These are phyloP conservation scores for Sarocladium kiliense DNA, from an alignment of 2,329 filamentous ascomycete genomes.

Conservation along the genomic window DNA sequence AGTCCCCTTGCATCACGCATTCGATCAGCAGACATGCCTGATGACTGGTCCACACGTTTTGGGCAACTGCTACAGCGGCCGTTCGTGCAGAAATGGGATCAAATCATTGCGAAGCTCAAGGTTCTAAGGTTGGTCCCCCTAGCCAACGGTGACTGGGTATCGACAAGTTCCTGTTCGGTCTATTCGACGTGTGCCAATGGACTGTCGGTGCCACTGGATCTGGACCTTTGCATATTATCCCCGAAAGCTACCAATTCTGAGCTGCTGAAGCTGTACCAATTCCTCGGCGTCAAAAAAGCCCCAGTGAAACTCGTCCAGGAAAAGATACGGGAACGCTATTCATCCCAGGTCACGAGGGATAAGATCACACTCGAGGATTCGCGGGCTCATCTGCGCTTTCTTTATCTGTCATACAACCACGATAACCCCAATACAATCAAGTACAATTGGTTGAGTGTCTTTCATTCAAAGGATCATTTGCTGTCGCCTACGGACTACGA, in stretches of 20 bases:
- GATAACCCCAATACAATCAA: not conserved
- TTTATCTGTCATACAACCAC: slow-evolving; percentile 10
- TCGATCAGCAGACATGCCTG: not conserved
- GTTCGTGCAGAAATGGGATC: not conserved
- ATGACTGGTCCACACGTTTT: slow-evolving; percentile 4
- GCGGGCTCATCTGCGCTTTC: slow-evolving; percentile 9
- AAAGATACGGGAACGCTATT: not conserved
- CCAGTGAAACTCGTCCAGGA: not conserved
- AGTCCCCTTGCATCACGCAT: not conserved
- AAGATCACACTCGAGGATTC: not conserved
- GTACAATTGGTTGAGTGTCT: not conserved
- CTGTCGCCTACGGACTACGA: not conserved
- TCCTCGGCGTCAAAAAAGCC: slow-evolving; percentile 9
- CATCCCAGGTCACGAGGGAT: not conserved
- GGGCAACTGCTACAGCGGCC: not conserved
- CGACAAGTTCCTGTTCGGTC: not conserved
- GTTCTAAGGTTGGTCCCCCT: not conserved
- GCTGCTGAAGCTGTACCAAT: slow-evolving; percentile 8
- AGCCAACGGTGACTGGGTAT: not conserved
- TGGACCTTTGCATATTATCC: slow-evolving; percentile 5
- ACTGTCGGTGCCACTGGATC: not conserved
- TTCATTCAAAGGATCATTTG: not conserved
- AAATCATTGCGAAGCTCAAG: not conserved
- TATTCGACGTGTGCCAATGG: not conserved
- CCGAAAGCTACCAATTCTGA: slow-evolving; percentile 8